phyloP scores from a whole-genome alignment of 2,329 filamentous ascomycete genomes.

The Ceratocystiopsis minuta region DNA sequence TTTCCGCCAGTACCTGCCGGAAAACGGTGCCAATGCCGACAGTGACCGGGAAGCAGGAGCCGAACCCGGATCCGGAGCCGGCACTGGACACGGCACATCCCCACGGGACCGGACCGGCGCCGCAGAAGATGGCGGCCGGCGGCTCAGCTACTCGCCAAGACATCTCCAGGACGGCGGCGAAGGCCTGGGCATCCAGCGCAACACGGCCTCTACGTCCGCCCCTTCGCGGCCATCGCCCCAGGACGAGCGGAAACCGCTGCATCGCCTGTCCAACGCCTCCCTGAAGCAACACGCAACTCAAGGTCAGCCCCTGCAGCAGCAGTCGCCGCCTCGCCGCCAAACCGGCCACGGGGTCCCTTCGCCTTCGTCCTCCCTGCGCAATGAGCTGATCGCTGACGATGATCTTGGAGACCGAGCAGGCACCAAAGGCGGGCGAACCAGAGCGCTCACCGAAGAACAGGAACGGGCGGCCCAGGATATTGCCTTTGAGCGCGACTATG shows the following conservation, averaged over 20 bases:
- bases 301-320: slow-evolving; percentile 3
- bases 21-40: slow-evolving; percentile 14
- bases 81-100: not conserved
- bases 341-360: slow-evolving; percentile 17
- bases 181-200: slow-evolving; percentile 34
- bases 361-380: slow-evolving; percentile 17
- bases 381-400: slow-evolving; percentile 12
- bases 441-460: slow-evolving; percentile 27
- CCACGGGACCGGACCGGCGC: slow-evolving; percentile 4
- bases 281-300: slow-evolving; percentile 12
- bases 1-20: slow-evolving; percentile 19
- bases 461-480: slow-evolving; percentile 69
- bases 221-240: slow-evolving; percentile 23
- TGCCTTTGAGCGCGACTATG: slow-evolving; percentile 83
- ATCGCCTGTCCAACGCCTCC: slow-evolving; percentile 23
- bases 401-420: slow-evolving; percentile 3
- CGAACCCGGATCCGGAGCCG: slow-evolving; percentile 17
- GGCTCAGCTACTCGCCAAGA: slow-evolving; percentile 25
- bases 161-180: slow-evolving; percentile 26
- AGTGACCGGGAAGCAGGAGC: slow-evolving; percentile 21
- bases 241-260: slow-evolving; percentile 21
- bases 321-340: not conserved
- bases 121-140: slow-evolving; percentile 8
- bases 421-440: not conserved
- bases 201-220: slow-evolving; percentile 27